phyloP scores from a whole-genome alignment of 2,329 filamentous ascomycete species.

The Diaporthe citri region DNA sequence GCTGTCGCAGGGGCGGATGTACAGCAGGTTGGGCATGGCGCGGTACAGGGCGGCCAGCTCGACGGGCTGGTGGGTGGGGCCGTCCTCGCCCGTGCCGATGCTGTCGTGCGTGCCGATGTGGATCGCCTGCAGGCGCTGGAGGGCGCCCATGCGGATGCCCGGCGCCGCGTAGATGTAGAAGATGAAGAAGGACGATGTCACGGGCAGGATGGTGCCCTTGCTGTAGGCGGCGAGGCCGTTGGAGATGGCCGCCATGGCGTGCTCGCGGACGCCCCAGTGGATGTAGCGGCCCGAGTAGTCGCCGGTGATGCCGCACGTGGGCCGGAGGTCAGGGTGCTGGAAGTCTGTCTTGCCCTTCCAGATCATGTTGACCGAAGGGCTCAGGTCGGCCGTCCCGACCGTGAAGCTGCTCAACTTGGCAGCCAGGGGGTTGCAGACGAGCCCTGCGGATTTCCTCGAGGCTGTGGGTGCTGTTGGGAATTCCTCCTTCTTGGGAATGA shows the following conservation, averaged over 20 bases:
- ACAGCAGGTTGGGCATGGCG: slow-evolving; percentile 67
- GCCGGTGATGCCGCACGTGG: slow-evolving; percentile 52
- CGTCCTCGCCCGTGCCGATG: slow-evolving; percentile 66
- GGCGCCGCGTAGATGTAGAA: slow-evolving; percentile 66
- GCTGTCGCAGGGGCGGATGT: slow-evolving; percentile 65
- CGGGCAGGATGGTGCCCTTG: slow-evolving; percentile 63
- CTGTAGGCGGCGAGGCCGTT: slow-evolving; percentile 70
- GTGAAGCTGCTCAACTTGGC: slow-evolving; percentile 55
- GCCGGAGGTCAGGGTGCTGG: slow-evolving; percentile 51
- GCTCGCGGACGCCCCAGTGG: slow-evolving; percentile 71
- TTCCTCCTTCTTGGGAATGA: slow-evolving; percentile 58
- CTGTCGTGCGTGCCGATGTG: slow-evolving; percentile 67
- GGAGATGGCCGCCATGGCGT: slow-evolving; percentile 70
- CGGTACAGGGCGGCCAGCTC: slow-evolving; percentile 64
- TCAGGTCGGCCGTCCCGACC: slow-evolving; percentile 61
- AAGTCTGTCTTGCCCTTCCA: slow-evolving; percentile 65
- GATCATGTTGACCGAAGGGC: slow-evolving; percentile 62
- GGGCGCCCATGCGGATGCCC: slow-evolving; percentile 65
- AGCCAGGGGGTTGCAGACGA: slow-evolving; percentile 63
- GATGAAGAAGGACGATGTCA: slow-evolving; percentile 69
- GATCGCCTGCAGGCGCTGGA: slow-evolving; percentile 62
- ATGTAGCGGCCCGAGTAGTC: slow-evolving; percentile 68
- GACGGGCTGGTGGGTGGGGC: slow-evolving; percentile 68
- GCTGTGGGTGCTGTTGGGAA: slow-evolving; percentile 64
- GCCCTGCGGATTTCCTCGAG: slow-evolving; percentile 59